Evolutionary conservation across 805 yeast genomes (phyloP).

Genomic region (Myxozyma sirexii): DNA sequence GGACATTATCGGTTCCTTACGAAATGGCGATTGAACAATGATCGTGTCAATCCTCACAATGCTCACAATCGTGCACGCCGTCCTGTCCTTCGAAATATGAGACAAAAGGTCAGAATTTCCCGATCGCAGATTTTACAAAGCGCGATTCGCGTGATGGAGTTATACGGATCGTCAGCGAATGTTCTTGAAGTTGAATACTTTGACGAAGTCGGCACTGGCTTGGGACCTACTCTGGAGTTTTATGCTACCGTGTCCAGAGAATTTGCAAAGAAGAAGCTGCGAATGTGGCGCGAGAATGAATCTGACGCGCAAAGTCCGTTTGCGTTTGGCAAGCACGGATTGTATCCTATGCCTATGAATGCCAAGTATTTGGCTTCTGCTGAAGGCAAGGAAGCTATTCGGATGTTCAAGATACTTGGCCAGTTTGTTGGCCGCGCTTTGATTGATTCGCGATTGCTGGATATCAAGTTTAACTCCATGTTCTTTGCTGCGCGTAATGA

Average conservation of each 20-base stretch:
- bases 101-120: slow-evolving; percentile 79
- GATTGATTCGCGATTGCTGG: slow-evolving; percentile 84
- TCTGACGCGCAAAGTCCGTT: slow-evolving; percentile 39
- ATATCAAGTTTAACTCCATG: slow-evolving; percentile 70
- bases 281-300: slow-evolving; percentile 65
- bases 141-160: slow-evolving; percentile 74
- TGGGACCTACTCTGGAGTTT: slow-evolving; percentile 95
- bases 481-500: slow-evolving; percentile 57
- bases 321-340: slow-evolving; percentile 53
- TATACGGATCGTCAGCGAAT: slow-evolving; percentile 78
- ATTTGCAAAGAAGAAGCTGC: slow-evolving; percentile 58
- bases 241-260: slow-evolving; percentile 79
- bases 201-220: slow-evolving; percentile 93
- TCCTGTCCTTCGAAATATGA: slow-evolving; percentile 68
- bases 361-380: slow-evolving; percentile 38
- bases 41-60: slow-evolving; percentile 3
- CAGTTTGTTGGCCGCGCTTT: slow-evolving; percentile 83
- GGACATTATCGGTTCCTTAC: slow-evolving; percentile 84
- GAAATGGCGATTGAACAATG: slow-evolving; percentile 55
- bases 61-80: slow-evolving; percentile 39
- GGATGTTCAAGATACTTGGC: slow-evolving; percentile 70
- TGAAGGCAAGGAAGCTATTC: slow-evolving; percentile 50
- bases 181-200: slow-evolving; percentile 82
- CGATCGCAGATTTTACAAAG: slow-evolving; percentile 71
- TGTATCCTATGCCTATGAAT: slow-evolving; percentile 71